phyloP scores from a whole-genome alignment of 2,329 filamentous ascomycete genomes.

The Sarocladium kiliense region DNA sequence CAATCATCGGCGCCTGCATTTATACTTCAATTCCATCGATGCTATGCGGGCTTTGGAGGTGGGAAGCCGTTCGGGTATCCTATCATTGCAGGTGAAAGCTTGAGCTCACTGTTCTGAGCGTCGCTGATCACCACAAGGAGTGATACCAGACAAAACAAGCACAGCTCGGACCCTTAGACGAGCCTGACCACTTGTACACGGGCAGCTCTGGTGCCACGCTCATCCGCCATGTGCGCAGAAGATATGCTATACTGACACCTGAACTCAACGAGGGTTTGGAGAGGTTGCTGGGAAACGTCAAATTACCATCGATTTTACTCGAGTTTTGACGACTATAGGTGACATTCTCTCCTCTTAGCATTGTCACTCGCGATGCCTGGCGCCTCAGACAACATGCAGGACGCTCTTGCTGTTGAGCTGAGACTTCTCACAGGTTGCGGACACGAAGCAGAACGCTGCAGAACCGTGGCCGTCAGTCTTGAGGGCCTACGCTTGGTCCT shows the following conservation, averaged over 20 bases:
- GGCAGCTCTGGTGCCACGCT: not conserved
- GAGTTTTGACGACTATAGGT: constrained; percentile 4
- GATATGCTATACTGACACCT: not conserved
- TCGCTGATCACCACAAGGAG: not conserved
- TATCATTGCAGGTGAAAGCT: not conserved
- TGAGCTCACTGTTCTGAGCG: not conserved
- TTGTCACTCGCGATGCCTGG: constrained; percentile 10
- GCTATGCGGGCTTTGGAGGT: not conserved
- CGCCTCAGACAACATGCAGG: constrained; percentile 20
- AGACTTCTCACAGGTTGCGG: constrained; percentile 48
- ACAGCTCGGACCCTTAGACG: not conserved
- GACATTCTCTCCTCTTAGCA: not conserved
- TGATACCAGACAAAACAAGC: too few species aligned
- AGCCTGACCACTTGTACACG: not conserved
- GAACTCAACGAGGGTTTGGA: not conserved
- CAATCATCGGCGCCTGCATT: too few species aligned
- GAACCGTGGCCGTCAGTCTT: constrained; percentile 41
- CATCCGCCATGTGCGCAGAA: not conserved
- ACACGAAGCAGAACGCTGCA: constrained; percentile 47
- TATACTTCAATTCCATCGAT: not conserved
- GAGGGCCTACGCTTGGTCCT: constrained; percentile 43
- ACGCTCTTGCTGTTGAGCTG: constrained; percentile 20
- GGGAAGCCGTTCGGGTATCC: not conserved
- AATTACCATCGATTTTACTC: not conserved
- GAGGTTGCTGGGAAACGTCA: not conserved